These are phyloP conservation scores for Castanospermum australe DNA, from an alignment of 306 rosid species.

Conservation along the genomic window DNA sequence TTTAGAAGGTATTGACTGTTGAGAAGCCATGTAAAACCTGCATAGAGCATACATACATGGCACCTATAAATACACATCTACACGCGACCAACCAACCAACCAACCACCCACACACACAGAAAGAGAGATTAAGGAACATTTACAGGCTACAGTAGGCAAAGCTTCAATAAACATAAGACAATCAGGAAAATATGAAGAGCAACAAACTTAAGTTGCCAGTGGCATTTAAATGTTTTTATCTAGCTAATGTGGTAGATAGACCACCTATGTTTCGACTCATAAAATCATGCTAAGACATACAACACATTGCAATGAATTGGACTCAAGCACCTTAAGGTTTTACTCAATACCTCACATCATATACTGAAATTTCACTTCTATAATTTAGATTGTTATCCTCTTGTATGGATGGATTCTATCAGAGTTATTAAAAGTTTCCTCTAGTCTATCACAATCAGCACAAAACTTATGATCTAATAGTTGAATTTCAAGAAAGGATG, in stretches of 20 bases:
- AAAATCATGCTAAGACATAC: background rate
- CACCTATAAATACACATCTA: background rate
- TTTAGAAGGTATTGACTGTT: background rate
- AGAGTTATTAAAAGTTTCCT: slow-evolving; percentile 4
- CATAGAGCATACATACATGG: background rate
- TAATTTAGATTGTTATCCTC: background rate
- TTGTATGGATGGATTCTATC: background rate
- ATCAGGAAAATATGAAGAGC: background rate
- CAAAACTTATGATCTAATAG: background rate
- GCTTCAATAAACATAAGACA: background rate
- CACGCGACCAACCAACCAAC: background rate
- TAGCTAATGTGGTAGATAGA: background rate
- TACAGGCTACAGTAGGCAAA: background rate
- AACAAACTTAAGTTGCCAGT: background rate
- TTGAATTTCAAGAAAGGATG: slow-evolving; percentile 15
- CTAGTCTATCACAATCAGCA: slow-evolving; percentile 22
- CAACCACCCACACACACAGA: background rate
- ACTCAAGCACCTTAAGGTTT: background rate
- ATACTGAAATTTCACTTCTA: background rate
- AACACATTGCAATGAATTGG: background rate
- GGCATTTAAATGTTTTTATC: background rate
- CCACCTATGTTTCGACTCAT: background rate
- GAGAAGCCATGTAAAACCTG: background rate
- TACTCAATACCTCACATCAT: background rate
- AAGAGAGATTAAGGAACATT: background rate